These are phyloP conservation scores for Perkinsus olseni DNA, from an alignment of 169 alveolate genomes.

Conservation along the genomic window DNA sequence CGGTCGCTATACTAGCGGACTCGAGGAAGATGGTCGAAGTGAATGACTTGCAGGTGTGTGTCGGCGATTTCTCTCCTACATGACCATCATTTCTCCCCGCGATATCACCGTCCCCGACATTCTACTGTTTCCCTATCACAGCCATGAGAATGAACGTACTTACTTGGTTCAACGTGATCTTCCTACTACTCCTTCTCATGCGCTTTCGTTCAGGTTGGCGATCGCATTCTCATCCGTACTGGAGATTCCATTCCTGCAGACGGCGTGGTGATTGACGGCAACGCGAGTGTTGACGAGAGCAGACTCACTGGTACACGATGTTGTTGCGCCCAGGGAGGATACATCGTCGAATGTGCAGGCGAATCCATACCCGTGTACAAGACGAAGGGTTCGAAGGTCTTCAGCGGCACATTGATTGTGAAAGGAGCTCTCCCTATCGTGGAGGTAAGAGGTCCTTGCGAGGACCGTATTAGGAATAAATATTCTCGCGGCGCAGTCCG, in stretches of 20 bases:
- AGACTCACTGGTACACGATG: neutral
- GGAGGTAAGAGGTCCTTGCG: neutral
- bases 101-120: no score
- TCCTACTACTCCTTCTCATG: no score
- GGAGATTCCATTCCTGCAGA: neutral
- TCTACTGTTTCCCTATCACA: no score
- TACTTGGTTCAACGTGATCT: no score
- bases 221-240: neutral
- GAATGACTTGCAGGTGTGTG: neutral
- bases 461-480: no score
- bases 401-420: neutral
- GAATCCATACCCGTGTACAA: neutral
- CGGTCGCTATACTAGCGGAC: neutral
- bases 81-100: neutral
- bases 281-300: neutral
- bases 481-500: no score
- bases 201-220: neutral
- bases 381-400: neutral
- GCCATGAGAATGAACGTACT: no score
- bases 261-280: neutral
- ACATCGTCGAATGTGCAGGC: neutral
- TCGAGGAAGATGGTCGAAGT: neutral
- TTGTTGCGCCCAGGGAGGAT: neutral
- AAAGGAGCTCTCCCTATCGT: neutral
- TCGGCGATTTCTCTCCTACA: neutral